Percentiles rank a stretch among this genome's conserved stretches.
Evolutionary conservation across 2,329 filamentous ascomycete genomes (phyloP).

Genomic region (Hypoxylon sp.): DNA sequence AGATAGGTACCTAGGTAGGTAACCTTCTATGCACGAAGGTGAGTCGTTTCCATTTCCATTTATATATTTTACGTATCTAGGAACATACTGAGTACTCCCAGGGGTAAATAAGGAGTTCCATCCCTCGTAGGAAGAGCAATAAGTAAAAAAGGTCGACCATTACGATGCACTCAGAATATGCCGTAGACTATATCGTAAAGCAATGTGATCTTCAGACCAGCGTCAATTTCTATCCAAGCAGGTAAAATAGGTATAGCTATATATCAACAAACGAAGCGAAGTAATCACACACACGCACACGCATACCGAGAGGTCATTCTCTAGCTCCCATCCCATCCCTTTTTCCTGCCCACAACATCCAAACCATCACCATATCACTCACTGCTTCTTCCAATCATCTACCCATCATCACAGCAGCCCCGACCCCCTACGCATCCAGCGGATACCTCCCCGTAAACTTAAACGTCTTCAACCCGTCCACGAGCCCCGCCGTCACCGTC

Average conservation of each 20-base stretch:
- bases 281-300: neutral
- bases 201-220: neutral
- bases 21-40: too few species aligned
- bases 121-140: too few species aligned
- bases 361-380: too few species aligned
- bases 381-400: neutral
- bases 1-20: too few species aligned
- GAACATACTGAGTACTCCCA: too few species aligned
- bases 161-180: too few species aligned
- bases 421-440: conserved; percentile 57
- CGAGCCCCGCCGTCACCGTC: conserved; percentile 59
- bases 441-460: conserved; percentile 75
- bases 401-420: neutral
- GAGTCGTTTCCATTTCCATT: too few species aligned
- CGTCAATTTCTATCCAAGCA: neutral
- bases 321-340: neutral
- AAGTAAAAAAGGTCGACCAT: too few species aligned
- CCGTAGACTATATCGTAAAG: neutral
- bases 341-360: neutral
- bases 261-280: conserved; percentile 3
- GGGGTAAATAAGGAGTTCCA: too few species aligned
- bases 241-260: neutral
- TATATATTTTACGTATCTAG: too few species aligned
- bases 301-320: neutral
- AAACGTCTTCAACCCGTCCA: conserved; percentile 71